Conservation (phyloP, 345 rosid genomes). For the Durio zibethinus region DNA sequence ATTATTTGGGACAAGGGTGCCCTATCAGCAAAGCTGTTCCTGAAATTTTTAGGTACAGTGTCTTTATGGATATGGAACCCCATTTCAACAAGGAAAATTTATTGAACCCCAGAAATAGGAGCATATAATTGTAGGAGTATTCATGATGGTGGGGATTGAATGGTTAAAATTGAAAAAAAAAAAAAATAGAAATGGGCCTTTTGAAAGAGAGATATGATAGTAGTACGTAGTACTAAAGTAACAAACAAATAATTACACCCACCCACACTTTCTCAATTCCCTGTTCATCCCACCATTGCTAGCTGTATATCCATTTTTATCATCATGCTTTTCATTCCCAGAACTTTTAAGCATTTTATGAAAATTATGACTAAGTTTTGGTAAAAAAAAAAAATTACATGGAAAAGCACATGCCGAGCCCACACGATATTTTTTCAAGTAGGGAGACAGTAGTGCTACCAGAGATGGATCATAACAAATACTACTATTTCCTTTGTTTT, state of each 20-base stretch:
- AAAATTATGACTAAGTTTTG: not conserved
- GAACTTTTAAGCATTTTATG: not conserved
- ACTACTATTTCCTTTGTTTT: not conserved
- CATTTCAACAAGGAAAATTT: not conserved
- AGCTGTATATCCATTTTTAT: not conserved
- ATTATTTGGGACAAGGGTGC: constrained; percentile 1
- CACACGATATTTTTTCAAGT: no score
- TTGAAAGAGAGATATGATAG: not conserved
- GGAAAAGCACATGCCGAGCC: not conserved
- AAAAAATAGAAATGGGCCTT: not conserved
- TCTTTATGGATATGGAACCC: not conserved
- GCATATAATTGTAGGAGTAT: not conserved
- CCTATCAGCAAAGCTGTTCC: not conserved
- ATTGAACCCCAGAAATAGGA: not conserved
- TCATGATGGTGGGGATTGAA: constrained; percentile 8
- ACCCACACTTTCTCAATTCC: not conserved
- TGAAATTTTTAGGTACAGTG: not conserved
- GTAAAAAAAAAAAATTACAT: not conserved
- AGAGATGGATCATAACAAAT: no score
- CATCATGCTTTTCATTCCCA: not conserved
- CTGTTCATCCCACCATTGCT: not conserved
- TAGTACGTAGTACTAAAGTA: not conserved
- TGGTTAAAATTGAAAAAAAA: not conserved
- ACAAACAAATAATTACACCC: not conserved
- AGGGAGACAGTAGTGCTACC: no score